Evolutionary conservation across 2,329 filamentous ascomycete species (phyloP).

Genomic region (Curvularia sp.): DNA sequence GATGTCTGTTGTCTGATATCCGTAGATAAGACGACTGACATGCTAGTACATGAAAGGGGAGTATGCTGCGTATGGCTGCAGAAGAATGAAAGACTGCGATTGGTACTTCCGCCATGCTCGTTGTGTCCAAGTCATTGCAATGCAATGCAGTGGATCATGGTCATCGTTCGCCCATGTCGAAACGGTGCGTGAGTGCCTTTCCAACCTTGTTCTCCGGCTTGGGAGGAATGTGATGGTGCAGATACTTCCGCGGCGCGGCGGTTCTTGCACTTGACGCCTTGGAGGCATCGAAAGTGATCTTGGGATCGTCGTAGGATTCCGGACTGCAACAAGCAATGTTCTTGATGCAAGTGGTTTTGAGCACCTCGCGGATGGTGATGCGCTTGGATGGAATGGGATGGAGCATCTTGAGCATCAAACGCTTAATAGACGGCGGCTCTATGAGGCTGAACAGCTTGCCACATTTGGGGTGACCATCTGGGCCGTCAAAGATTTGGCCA

Average conservation of each 20-base stretch:
- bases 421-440: constrained; percentile 69
- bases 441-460: constrained; percentile 71
- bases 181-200: constrained; percentile 48
- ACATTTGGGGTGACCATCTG: constrained; percentile 68
- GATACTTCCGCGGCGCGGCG: constrained; percentile 50
- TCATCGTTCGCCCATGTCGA: constrained; percentile 51
- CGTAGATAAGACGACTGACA: neutral
- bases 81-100: neutral
- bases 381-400: constrained; percentile 78
- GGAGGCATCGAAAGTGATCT: constrained; percentile 66
- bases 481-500: constrained; percentile 60
- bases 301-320: constrained; percentile 71
- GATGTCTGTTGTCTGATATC: neutral
- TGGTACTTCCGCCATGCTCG: constrained; percentile 7
- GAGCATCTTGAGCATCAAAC: constrained; percentile 80
- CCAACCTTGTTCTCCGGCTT: constrained; percentile 48
- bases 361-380: constrained; percentile 71
- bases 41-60: constrained; percentile 8
- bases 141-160: constrained; percentile 2
- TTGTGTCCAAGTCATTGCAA: neutral
- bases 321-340: constrained; percentile 79
- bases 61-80: neutral
- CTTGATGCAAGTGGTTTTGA: constrained; percentile 75
- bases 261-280: constrained; percentile 45
- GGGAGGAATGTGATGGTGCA: constrained; percentile 56